These are phyloP conservation scores for Prunus armeniaca DNA, from an alignment of 306 rosid species.

Conservation along the genomic window DNA sequence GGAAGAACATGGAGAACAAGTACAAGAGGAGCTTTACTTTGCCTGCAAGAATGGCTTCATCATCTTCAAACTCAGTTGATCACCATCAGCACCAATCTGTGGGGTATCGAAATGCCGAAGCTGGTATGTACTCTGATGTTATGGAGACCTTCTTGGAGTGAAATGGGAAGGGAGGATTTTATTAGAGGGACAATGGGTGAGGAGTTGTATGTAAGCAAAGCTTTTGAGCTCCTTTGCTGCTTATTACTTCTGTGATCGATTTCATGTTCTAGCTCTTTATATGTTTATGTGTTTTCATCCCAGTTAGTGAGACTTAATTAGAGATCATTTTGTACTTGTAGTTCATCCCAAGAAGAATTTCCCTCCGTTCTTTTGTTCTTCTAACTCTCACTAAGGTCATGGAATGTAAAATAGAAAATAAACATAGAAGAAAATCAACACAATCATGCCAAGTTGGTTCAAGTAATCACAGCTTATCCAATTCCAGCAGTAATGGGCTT, in stretches of 20 bases:
- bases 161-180: constrained; percentile 24
- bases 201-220: constrained; percentile 60
- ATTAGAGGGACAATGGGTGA: constrained; percentile 16
- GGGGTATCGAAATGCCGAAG: constrained; percentile 69
- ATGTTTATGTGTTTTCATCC: constrained; percentile 33
- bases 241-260: constrained; percentile 30
- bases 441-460: background rate
- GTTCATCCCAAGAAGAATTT: constrained; percentile 29
- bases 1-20: constrained; percentile 63
- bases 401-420: background rate
- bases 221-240: constrained; percentile 41
- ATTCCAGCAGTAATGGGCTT: too few species aligned
- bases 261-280: constrained; percentile 30
- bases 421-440: background rate
- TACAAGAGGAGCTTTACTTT: constrained; percentile 80
- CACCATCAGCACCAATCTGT: constrained; percentile 58
- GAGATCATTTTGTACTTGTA: constrained; percentile 34
- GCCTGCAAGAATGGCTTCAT: constrained; percentile 77
- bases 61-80: constrained; percentile 81
- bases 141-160: constrained; percentile 93
- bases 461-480: background rate
- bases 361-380: background rate
- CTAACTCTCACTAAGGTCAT: background rate
- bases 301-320: constrained; percentile 39
- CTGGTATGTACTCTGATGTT: constrained; percentile 76